Conservation (phyloP, 371 early-diverging fungal species). For the Rhizopus arrhizus region DNA sequence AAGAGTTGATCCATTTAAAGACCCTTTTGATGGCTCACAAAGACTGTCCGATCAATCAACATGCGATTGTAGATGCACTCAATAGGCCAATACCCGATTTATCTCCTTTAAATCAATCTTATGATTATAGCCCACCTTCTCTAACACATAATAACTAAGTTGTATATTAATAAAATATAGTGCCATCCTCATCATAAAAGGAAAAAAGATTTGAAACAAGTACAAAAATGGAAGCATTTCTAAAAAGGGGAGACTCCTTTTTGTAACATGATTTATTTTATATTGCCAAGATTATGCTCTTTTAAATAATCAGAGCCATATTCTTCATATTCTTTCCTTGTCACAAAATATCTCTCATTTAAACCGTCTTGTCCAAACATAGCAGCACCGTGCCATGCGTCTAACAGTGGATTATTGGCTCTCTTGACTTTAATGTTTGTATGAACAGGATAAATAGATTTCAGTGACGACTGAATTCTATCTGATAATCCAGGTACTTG, state of each 20-base stretch:
- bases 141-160: neutral
- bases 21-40: constrained; percentile 60
- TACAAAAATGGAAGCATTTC: too few species aligned
- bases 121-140: neutral
- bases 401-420: constrained; percentile 74
- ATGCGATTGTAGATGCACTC: constrained; percentile 15
- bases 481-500: constrained; percentile 65
- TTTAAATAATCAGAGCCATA: constrained; percentile 82
- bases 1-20: constrained; percentile 55
- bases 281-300: constrained; percentile 79
- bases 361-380: constrained; percentile 40
- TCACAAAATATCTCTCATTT: constrained; percentile 56
- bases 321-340: constrained; percentile 77
- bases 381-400: constrained; percentile 89
- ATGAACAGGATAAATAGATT: constrained; percentile 64
- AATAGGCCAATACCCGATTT: constrained; percentile 24
- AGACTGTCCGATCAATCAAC: constrained; percentile 51
- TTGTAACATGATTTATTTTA: constrained; percentile 15
- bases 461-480: constrained; percentile 64
- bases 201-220: too few species aligned
- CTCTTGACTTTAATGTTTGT: constrained; percentile 59
- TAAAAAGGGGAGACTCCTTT: too few species aligned
- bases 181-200: too few species aligned
- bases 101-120: constrained; percentile 7
- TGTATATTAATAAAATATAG: neutral